Percentiles rank a stretch among this genome's conserved stretches.
phyloP scores from a whole-genome alignment of 2,329 filamentous ascomycete species.

The Pseudofabraea citricarpa region DNA sequence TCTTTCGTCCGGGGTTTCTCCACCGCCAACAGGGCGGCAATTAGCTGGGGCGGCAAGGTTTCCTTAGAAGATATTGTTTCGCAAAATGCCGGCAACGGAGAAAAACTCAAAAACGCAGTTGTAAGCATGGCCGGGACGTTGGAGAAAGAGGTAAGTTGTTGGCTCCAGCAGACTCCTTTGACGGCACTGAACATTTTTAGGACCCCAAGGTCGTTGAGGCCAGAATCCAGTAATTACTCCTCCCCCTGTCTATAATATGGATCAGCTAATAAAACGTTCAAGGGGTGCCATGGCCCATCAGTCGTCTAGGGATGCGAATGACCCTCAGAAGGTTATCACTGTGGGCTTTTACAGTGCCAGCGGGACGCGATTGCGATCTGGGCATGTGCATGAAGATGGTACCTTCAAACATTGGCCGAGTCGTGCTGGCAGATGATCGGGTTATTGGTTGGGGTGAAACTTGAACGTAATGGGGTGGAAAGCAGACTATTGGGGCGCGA shows the following conservation, averaged over 20 bases:
- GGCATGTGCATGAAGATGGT: background rate
- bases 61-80: background rate
- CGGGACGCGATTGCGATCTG: background rate
- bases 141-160: background rate
- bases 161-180: background rate
- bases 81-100: background rate
- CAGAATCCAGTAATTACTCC: background rate
- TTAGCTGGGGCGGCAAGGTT: background rate
- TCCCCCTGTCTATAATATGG: background rate
- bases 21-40: background rate
- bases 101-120: background rate
- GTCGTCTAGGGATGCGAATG: background rate
- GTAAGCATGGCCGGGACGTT: background rate
- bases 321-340: background rate
- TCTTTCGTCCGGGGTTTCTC: background rate
- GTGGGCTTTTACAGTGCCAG: background rate
- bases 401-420: background rate
- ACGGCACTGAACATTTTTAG: background rate
- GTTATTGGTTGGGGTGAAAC: too few species aligned
- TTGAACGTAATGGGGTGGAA: too few species aligned
- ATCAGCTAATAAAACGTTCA: background rate
- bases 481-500: too few species aligned
- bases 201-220: background rate
- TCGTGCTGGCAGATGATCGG: background rate
- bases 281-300: background rate